A percentile compares a stretch with the other conserved stretches of the same genome.
These are phyloP conservation scores for Sparassis latifolia DNA, from an alignment of 1,284 basidiomycete genomes.

Conservation along the genomic window DNA sequence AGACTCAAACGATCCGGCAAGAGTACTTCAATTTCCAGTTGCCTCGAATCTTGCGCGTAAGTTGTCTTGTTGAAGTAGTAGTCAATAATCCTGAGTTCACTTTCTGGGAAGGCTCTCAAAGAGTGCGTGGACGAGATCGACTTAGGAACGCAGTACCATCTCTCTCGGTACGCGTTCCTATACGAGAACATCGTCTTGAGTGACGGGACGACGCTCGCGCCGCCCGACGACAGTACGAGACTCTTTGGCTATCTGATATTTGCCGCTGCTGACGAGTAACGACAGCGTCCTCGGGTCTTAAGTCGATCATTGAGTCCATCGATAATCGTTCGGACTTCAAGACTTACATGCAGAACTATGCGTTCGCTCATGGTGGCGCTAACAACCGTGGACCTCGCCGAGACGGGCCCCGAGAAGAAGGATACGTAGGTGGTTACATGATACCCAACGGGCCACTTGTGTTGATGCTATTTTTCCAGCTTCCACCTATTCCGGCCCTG, in stretches of 20 bases:
- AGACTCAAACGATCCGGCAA: conserved; percentile 86
- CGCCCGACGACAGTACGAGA: conserved; percentile 41
- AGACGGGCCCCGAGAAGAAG: conserved; percentile 84
- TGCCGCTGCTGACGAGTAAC: background rate
- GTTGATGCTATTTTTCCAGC: conserved; percentile 28
- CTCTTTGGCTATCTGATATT: too few relatives aligned
- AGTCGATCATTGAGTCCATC: conserved; percentile 83
- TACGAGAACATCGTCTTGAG: conserved; percentile 87
- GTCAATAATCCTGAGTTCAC: conserved; percentile 1
- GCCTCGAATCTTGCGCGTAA: conserved; percentile 85
- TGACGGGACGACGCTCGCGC: conserved; percentile 82
- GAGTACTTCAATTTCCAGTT: conserved; percentile 98
- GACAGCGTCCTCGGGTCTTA: conserved; percentile 64
- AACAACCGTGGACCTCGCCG: conserved; percentile 66
- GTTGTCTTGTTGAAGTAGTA: conserved; percentile 22
- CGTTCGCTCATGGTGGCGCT: conserved; percentile 67
- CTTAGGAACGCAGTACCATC: conserved; percentile 93
- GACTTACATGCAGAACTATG: conserved; percentile 95
- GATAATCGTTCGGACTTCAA: conserved; percentile 96
- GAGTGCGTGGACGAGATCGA: conserved; percentile 96
- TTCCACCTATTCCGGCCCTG: conserved; percentile 44
- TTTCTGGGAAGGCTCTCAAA: conserved; percentile 69
- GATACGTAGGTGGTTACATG: conserved; percentile 57
- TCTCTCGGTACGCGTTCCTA: conserved; percentile 90
- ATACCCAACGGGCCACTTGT: background rate